phyloP scores from a whole-genome alignment of 1,284 basidiomycete genomes.

The Cutaneotrichosporon sp. region DNA sequence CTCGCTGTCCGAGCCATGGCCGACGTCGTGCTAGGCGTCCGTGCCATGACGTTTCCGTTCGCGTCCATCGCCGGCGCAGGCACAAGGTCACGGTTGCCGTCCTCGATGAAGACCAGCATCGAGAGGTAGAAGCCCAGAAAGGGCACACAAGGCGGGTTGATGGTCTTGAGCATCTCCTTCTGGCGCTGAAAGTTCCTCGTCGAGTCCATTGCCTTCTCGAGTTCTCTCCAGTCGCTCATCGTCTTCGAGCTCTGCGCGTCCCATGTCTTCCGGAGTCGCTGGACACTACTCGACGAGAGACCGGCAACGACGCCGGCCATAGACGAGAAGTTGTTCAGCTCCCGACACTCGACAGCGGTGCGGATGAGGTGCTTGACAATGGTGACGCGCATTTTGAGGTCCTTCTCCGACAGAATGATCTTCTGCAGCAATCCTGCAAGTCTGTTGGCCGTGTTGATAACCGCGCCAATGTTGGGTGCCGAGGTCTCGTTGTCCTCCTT shows the following conservation, averaged over 20 bases:
- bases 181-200: slow-evolving; percentile 93
- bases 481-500: slow-evolving; percentile 17
- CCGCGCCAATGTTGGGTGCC: slow-evolving; percentile 48
- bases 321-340: slow-evolving; percentile 91
- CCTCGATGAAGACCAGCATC: slow-evolving; percentile 93
- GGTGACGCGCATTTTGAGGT: slow-evolving; percentile 72
- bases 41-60: not conserved
- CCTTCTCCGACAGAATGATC: slow-evolving; percentile 71
- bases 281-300: slow-evolving; percentile 86
- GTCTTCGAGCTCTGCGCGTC: slow-evolving; percentile 49
- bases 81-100: slow-evolving; percentile 84
- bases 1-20: not conserved
- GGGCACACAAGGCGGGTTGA: slow-evolving; percentile 92
- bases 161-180: slow-evolving; percentile 73
- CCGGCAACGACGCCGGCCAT: slow-evolving; percentile 96
- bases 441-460: slow-evolving; percentile 85
- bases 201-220: slow-evolving; percentile 81
- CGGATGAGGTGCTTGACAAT: slow-evolving; percentile 84
- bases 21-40: not conserved
- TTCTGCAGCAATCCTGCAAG: slow-evolving; percentile 82
- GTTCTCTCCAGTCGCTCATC: slow-evolving; percentile 52
- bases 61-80: slow-evolving; percentile 49
- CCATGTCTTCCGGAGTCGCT: slow-evolving; percentile 88
- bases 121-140: slow-evolving; percentile 97
- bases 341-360: slow-evolving; percentile 79